A percentile compares a stretch with the other conserved stretches of the same genome.
These are phyloP conservation scores for Aspergillus sp. DNA, from an alignment of 2,329 filamentous ascomycete genomes.

Conservation along the genomic window DNA sequence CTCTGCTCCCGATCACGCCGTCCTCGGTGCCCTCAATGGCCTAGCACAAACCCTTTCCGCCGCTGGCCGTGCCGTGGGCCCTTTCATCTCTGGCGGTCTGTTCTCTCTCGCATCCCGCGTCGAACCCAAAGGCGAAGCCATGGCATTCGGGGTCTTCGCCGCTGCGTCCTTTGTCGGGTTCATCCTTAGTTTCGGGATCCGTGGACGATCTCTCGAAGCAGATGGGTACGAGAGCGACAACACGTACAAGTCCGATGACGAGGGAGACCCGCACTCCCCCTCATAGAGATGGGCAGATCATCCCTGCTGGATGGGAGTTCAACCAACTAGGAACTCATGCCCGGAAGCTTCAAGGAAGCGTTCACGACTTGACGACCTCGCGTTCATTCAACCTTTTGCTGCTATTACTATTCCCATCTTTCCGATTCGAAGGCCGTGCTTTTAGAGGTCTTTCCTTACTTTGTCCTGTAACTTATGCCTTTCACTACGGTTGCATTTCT, in stretches of 20 bases:
- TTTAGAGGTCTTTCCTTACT: background rate
- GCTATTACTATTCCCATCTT: background rate
- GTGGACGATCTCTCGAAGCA: constrained; percentile 60
- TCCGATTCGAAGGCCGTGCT: background rate
- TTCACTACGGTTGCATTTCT: background rate
- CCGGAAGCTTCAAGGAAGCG: background rate
- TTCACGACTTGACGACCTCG: background rate
- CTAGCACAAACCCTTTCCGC: constrained; percentile 92
- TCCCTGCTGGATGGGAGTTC: background rate
- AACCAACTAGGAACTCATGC: too few species aligned
- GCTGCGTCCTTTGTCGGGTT: constrained; percentile 80
- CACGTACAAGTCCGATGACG: constrained; percentile 48
- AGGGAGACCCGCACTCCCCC: constrained; percentile 27
- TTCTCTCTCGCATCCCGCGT: constrained; percentile 77
- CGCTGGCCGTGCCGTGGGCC: constrained; percentile 81
- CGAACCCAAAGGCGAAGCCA: constrained; percentile 74
- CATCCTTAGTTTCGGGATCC: constrained; percentile 74
- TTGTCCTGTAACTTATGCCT: background rate
- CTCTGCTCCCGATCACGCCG: constrained; percentile 79
- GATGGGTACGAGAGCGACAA: constrained; percentile 52
- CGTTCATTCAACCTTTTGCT: background rate
- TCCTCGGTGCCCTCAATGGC: constrained; percentile 86
- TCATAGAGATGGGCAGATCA: background rate
- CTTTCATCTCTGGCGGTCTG: constrained; percentile 81
- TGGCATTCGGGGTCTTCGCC: constrained; percentile 86